These are phyloP conservation scores for Solidago caesia DNA, from an alignment of 129 eudicot species.

Conservation along the genomic window DNA sequence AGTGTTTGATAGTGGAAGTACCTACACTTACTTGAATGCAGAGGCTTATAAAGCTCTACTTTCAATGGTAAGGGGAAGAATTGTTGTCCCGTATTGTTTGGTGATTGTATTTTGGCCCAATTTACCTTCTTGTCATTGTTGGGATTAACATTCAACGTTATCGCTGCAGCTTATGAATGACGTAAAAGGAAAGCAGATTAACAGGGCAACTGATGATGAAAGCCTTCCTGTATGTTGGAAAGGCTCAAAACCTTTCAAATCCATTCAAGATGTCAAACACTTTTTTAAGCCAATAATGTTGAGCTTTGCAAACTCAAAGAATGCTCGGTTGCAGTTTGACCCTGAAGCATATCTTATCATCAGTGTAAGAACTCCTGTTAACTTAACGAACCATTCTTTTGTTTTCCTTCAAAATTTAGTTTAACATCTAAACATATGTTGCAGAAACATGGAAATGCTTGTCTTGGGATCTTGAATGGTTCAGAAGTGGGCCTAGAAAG, in stretches of 20 bases:
- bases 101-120: conserved; percentile 22
- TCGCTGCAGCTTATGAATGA: conserved; percentile 53
- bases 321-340: conserved; percentile 50
- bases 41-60: conserved; percentile 53
- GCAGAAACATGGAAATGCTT: conserved; percentile 74
- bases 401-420: not conserved
- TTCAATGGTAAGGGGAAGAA: conserved; percentile 31
- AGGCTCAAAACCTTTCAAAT: conserved; percentile 73
- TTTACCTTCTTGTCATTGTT: not conserved
- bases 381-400: not conserved
- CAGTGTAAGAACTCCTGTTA: conserved; percentile 46
- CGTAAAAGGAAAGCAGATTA: conserved; percentile 47
- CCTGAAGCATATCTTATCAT: conserved; percentile 83
- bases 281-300: conserved; percentile 64
- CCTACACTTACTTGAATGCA: conserved; percentile 73
- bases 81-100: not conserved
- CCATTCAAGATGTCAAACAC: conserved; percentile 53
- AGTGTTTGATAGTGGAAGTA: conserved; percentile 89
- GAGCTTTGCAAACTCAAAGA: conserved; percentile 46
- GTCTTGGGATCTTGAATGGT: conserved; percentile 75
- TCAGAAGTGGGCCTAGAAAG: conserved; percentile 61
- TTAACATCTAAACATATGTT: not conserved
- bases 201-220: conserved; percentile 56
- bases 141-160: conserved; percentile 8
- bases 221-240: conserved; percentile 92